phyloP scores from a whole-genome alignment of 2,329 filamentous ascomycete genomes.

The Fusarium chlamydosporum region DNA sequence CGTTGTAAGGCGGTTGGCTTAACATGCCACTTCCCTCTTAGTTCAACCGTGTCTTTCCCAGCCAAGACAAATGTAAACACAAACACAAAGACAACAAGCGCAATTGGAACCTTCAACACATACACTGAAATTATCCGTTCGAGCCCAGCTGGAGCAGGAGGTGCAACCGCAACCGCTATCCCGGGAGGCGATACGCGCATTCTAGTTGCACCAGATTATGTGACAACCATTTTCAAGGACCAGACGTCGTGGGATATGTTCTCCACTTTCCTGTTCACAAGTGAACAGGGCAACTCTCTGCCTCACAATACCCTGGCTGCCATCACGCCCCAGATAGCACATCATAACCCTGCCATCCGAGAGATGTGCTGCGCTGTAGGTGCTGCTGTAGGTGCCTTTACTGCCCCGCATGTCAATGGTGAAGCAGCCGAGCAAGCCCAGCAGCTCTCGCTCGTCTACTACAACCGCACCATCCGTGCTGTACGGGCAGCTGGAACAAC shows the following conservation, averaged over 20 bases:
- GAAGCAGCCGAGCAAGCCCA: slow-evolving; percentile 28
- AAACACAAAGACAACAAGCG: not conserved
- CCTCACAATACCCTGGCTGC: slow-evolving; percentile 40
- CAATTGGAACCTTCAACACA: not conserved
- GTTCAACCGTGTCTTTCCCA: slow-evolving; percentile 6
- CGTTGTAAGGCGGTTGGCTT: slow-evolving; percentile 32
- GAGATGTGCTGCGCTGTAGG: slow-evolving; percentile 45
- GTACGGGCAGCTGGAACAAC: slow-evolving; percentile 13
- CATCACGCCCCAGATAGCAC: slow-evolving; percentile 44
- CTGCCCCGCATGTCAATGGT: slow-evolving; percentile 15
- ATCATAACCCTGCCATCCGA: slow-evolving; percentile 34
- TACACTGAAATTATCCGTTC: slow-evolving; percentile 3
- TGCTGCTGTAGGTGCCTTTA: slow-evolving; percentile 37
- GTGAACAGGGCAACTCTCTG: slow-evolving; percentile 36
- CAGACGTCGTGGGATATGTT: slow-evolving; percentile 47
- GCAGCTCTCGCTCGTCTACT: slow-evolving; percentile 34
- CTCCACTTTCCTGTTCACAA: slow-evolving; percentile 40
- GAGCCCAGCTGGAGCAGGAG: not conserved
- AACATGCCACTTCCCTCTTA: slow-evolving; percentile 34
- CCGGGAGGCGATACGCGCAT: slow-evolving; percentile 34
- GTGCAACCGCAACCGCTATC: not conserved
- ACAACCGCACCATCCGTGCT: slow-evolving; percentile 40
- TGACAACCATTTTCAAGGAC: slow-evolving; percentile 38
- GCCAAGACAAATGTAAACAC: not conserved
- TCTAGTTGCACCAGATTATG: slow-evolving; percentile 28